Base-by-base conservation (phyloP, 192 early-diverging fungal species). In the Backusella parvicylindrica region DNA sequence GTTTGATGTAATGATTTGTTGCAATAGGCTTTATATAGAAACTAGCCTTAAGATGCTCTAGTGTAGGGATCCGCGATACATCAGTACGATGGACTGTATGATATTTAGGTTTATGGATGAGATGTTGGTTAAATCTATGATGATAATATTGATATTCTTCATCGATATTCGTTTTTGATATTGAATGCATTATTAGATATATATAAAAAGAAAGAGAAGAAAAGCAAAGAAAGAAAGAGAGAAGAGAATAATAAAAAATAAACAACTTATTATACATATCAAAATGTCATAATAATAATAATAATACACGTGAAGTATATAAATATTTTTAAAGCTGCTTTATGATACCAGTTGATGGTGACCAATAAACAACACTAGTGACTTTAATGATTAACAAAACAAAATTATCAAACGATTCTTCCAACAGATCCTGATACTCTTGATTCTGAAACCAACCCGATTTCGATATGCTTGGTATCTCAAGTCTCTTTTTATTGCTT, bases 391-490 rank as follows among this genome's bases (percentile, higher is more conserved):
- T 63, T 18, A 84, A 30, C 18, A 84, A 66, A 0, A 74, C 75
- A 75, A 84, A 84, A 47, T 77, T 74, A 30, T 65, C 71, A 41
- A 74, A 84, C 2, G 70, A 77, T 40, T 73, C 56, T 18, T 84
- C 68, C 43, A 82, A 26, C 3, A 71, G 6, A 12, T 56, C 69
- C 33, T 74, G 71, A 16, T 79, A 30, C 26, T 49, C 53, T 21
- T 79, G 37, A 35, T 75, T 43, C 37, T 66, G 40, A 35, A 65
- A 74, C 68, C 64, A 64, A 8, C 68, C 38, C 15, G 41, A 13
- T 28, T 75, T 31, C 26, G 69, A 41, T 43, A 71, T 41, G 23
- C 67, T 49, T 26, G 32, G 28, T 32, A 82, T 79, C 38, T 60
- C 60, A 21, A 78, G 23, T 47, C 35, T 23, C 31, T 36, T n/a